These are phyloP conservation scores for Syzygium aromaticum DNA, from an alignment of 345 rosid species.

Conservation along the genomic window DNA sequence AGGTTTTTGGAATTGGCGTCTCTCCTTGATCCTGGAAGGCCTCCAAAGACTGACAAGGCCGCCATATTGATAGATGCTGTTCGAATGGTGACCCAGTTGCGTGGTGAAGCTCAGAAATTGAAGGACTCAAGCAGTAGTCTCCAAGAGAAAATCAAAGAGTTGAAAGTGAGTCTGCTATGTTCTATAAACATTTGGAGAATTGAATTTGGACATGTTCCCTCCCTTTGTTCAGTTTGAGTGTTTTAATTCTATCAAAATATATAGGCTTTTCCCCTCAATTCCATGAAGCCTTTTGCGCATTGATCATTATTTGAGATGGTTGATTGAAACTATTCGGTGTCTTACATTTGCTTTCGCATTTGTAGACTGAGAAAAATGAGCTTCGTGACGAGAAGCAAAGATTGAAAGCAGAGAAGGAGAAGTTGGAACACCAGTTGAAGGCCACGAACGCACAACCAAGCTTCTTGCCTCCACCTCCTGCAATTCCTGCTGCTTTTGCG, in stretches of 20 bases:
- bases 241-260: neutral
- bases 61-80: constrained; percentile 92
- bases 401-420: constrained; percentile 69
- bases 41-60: constrained; percentile 90
- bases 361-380: constrained; percentile 87
- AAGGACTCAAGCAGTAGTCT: constrained; percentile 83
- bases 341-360: neutral
- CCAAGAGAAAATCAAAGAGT: constrained; percentile 85
- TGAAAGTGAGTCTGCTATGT: constrained; percentile 46
- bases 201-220: neutral
- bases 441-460: constrained; percentile 58
- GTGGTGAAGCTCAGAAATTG: constrained; percentile 78
- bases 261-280: neutral
- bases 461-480: constrained; percentile 47
- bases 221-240: neutral
- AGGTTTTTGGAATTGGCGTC: constrained; percentile 88
- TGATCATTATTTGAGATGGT: neutral
- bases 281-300: neutral
- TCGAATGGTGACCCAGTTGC: constrained; percentile 79
- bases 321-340: neutral
- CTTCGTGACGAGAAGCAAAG: constrained; percentile 74
- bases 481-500: constrained; percentile 68
- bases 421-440: constrained; percentile 65
- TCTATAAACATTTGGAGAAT: neutral
- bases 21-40: constrained; percentile 82